phyloP scores from a whole-genome alignment of 805 yeast species.

The Pichia nanzhaoensis region DNA sequence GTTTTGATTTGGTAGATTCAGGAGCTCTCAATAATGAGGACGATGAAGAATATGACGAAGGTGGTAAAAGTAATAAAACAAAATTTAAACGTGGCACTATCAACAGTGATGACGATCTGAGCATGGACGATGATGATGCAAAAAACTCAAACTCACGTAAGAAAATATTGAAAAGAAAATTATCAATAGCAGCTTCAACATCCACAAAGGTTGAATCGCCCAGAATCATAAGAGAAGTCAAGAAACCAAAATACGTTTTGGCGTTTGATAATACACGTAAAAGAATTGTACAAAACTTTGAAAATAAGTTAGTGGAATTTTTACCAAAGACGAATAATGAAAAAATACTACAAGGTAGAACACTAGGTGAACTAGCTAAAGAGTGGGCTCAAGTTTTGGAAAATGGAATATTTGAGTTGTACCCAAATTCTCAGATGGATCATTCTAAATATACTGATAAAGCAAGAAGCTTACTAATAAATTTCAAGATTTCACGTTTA shows the following conservation, averaged over 20 bases:
- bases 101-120: conserved; percentile 10
- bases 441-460: conserved; percentile 51
- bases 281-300: conserved; percentile 20
- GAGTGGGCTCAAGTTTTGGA: conserved; percentile 50
- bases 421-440: conserved; percentile 11
- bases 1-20: conserved; percentile 7
- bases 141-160: background rate
- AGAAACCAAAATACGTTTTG: background rate
- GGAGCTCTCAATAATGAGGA: conserved; percentile 4
- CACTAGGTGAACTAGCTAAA: conserved; percentile 31
- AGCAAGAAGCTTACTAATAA: conserved; percentile 59
- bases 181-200: background rate
- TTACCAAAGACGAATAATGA: conserved; percentile 31
- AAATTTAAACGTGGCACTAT: background rate
- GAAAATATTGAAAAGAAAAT: background rate
- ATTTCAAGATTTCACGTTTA: conserved; percentile 51
- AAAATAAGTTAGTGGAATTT: conserved; percentile 35
- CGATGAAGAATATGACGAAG: conserved; percentile 3
- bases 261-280: conserved; percentile 1
- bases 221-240: background rate
- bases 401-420: conserved; percentile 25
- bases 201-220: background rate
- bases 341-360: conserved; percentile 13
- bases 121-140: conserved; percentile 6
- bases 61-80: background rate